Conservation (phyloP, 2,329 filamentous ascomycete genomes). For the Ilyonectria sp. region DNA sequence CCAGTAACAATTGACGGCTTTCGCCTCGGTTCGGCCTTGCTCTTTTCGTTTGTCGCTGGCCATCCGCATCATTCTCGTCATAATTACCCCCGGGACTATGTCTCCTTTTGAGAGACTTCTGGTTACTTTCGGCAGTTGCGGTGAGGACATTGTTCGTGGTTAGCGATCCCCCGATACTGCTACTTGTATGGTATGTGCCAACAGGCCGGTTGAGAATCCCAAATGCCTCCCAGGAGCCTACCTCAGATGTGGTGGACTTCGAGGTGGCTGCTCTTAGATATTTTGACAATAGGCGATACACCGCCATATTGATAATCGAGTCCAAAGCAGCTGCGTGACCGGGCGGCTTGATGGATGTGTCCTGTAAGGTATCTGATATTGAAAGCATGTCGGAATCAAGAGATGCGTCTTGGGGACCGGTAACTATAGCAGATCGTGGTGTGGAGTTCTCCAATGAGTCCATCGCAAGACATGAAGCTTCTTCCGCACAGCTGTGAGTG, state of each 20-base stretch:
- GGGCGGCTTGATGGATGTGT: not conserved
- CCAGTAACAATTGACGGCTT: not conserved
- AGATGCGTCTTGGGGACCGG: not conserved
- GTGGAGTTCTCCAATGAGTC: no score
- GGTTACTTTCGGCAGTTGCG: no score
- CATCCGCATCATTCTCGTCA: not conserved
- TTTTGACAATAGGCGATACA: not conserved
- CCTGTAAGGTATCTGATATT: not conserved
- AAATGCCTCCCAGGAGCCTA: not conserved
- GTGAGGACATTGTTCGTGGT: no score
- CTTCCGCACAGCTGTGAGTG: no score
- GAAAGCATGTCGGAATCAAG: conserved; percentile 13
- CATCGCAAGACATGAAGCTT: no score
- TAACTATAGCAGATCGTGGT: no score
- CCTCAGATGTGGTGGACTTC: not conserved
- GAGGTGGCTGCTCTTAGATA: not conserved
- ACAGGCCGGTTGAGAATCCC: not conserved
- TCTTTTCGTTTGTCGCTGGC: not conserved
- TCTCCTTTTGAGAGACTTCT: not conserved
- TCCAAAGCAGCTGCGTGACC: not conserved
- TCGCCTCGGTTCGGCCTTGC: not conserved
- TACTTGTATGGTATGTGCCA: not conserved
- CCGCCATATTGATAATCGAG: not conserved
- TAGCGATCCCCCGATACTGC: no score
- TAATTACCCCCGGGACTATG: no score